A percentile compares a stretch with the other conserved stretches of the same genome.
Evolutionary conservation across 306 rosid species (phyloP).

Genomic region (Citrullus mucosospermus): DNA sequence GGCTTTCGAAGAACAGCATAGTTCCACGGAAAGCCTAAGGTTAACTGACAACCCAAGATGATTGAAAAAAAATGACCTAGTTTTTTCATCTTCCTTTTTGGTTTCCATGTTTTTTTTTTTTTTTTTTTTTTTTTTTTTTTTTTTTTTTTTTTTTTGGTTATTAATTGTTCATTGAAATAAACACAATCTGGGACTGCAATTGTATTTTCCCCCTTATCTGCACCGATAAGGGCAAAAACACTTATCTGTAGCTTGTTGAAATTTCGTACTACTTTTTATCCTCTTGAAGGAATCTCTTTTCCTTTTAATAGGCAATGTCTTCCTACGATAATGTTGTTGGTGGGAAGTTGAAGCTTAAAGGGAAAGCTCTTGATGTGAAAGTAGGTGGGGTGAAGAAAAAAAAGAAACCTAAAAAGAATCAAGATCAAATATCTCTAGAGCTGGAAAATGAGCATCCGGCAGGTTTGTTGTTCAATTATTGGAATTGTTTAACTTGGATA

Average conservation of each 20-base stretch:
- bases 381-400: slow-evolving; percentile 85
- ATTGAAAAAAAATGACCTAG: background rate
- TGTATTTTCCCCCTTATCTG: background rate
- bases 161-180: background rate
- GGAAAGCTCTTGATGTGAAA: slow-evolving; percentile 95
- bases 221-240: background rate
- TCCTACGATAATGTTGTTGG: slow-evolving; percentile 73
- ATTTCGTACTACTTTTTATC: background rate
- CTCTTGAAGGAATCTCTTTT: background rate
- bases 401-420: slow-evolving; percentile 53
- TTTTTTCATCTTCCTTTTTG: too few relatives aligned
- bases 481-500: background rate
- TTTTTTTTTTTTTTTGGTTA: background rate
- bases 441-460: slow-evolving; percentile 38
- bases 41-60: background rate
- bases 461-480: slow-evolving; percentile 28
- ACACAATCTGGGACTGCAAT: background rate
- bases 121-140: too few relatives aligned
- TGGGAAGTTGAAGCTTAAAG: slow-evolving; percentile 94
- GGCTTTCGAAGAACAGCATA: background rate
- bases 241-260: background rate
- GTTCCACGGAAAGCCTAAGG: background rate
- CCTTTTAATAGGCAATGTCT: slow-evolving; percentile 41
- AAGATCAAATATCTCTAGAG: slow-evolving; percentile 32
- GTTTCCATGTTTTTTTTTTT: background rate